A percentile compares a stretch with the other conserved stretches of the same genome.
Conservation (phyloP, 2,329 filamentous ascomycete genomes). For the Claviceps fusiformis region DNA sequence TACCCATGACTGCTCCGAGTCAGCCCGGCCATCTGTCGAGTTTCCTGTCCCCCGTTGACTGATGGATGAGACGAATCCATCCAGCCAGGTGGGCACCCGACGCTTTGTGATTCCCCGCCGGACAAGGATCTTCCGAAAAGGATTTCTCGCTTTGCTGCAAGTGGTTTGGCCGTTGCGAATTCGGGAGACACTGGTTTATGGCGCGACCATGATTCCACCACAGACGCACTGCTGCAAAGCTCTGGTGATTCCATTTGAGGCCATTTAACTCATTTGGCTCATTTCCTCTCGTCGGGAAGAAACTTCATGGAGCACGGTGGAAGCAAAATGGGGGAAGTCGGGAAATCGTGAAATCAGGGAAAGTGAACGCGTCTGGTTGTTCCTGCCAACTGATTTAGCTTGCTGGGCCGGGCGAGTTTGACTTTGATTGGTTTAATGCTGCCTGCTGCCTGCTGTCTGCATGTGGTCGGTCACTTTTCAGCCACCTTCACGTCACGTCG, state of each 20-base stretch:
- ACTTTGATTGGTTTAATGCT: background rate
- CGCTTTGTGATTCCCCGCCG: background rate
- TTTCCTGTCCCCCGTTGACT: background rate
- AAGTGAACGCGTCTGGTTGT: background rate
- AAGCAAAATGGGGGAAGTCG: no score
- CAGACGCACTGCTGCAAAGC: background rate
- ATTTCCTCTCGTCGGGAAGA: background rate
- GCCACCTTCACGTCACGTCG: background rate
- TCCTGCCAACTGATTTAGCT: background rate
- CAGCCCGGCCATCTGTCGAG: background rate
- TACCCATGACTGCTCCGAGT: background rate
- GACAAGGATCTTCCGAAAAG: background rate
- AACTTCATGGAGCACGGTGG: background rate
- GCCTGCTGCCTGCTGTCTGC: background rate
- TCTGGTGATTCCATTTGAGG: background rate
- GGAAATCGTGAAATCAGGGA: background rate
- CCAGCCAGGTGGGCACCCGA: background rate
- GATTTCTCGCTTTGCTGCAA: background rate
- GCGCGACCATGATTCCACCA: background rate
- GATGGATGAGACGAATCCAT: background rate
- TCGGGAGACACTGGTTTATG: background rate
- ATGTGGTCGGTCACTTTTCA: no score
- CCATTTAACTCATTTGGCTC: background rate
- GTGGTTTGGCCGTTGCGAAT: background rate
- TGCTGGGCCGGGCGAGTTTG: background rate